Percentiles rank a stretch among this genome's conserved stretches.
Evolutionary conservation across 306 rosid genomes (phyloP).

Genomic region (Betula pendula): DNA sequence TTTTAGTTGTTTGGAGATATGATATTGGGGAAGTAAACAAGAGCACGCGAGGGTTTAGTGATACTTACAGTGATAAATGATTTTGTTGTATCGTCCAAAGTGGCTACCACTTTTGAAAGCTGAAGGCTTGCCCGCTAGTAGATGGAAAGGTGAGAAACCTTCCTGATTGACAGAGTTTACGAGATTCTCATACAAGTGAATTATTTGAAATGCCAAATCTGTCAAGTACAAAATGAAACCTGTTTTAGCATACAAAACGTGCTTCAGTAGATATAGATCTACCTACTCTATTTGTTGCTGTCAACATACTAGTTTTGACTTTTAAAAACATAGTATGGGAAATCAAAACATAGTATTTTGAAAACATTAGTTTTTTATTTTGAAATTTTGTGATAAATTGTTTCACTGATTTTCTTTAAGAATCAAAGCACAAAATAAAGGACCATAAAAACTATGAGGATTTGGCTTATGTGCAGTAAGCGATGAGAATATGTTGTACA

Average conservation of each 20-base stretch:
- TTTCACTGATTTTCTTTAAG: no score
- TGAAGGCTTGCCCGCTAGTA: slow-evolving; percentile 53
- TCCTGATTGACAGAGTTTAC: slow-evolving; percentile 20
- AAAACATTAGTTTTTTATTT: no score
- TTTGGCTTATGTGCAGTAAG: no score
- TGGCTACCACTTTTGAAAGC: slow-evolving; percentile 53
- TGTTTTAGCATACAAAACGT: not conserved
- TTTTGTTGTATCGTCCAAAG: slow-evolving; percentile 23
- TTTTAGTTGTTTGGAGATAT: not conserved
- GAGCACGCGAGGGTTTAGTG: no score
- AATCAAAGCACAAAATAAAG: no score
- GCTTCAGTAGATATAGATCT: no score
- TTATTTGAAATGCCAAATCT: slow-evolving; percentile 68
- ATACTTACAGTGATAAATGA: slow-evolving; percentile 44
- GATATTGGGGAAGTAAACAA: not conserved
- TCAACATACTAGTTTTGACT: not conserved
- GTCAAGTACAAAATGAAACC: not conserved
- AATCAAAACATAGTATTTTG: no score
- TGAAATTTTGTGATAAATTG: no score
- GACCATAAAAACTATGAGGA: no score
- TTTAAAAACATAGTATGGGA: no score
- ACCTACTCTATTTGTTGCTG: not conserved
- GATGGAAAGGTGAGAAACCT: slow-evolving; percentile 57
- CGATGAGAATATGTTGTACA: no score
- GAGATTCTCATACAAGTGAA: slow-evolving; percentile 28